Base-by-base conservation (phyloP, 768 basidiomycete genomes). In the Dendrothele bispora region DNA sequence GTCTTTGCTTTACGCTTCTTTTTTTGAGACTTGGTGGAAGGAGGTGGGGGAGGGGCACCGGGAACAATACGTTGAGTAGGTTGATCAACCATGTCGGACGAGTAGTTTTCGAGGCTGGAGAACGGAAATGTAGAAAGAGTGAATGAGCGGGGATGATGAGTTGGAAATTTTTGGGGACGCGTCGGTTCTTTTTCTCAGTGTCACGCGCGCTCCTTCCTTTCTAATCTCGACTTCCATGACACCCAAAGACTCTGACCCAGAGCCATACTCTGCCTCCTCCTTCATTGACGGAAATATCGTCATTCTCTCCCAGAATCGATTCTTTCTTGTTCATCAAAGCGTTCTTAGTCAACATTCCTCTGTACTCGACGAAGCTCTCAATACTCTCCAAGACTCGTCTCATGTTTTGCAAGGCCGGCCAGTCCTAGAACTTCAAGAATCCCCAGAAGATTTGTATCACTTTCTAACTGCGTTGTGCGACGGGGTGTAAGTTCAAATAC, bases 251-350 rank as follows among this genome's bases (percentile, higher is more conserved):
- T n/a, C n/a, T n/a, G n/a, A n/a, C n/a, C n/a, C n/a, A n/a, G n/a
- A n/a, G n/a, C n/a, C n/a, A n/a, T n/a, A 83, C 57, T 69, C 70
- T 15, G 73, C 77, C 38, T 67, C 88, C 15, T 83, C 70, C 60
- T 88, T 90, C 52, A 67, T 69, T 26, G 87, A 89, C 58, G 88
- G 84, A 17, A 88, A 87, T 55, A 62, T 89, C 35, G 84, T 79
- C 14, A 61, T 91, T 25, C 72, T 84, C 39, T 70, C 83, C 41
- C 79, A 70, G 5, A 56, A 66, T 2, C 68, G 67, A 46, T 88
- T 85, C 58, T 90, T 90, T 58, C 61, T 86, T 46, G 82, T 90
- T 3, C 88, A 90, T 60, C 70, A 68, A 53, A 83, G 86, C 11
- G 64, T 89, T 12, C 66, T 91, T 12, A 75, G 69, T 43, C 79